Base-by-base conservation (phyloP, 768 basidiomycete species). In the Termitomyces sp. region DNA sequence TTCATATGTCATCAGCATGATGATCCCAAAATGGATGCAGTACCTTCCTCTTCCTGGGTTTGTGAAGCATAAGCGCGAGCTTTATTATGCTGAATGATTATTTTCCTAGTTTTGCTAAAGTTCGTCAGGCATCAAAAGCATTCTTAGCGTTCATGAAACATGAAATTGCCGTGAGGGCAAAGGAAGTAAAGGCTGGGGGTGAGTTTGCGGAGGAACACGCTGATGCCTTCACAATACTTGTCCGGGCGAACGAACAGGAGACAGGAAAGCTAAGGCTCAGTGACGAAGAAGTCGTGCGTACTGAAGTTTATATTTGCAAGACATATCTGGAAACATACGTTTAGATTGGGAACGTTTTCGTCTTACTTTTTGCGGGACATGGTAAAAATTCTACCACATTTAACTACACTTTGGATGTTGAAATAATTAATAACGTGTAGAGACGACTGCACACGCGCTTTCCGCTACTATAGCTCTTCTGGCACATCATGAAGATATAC, bases 341-440 rank as follows among this genome's bases (percentile, higher is more conserved):
- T 36, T 52, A 82, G 81, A 80, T 82, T 45, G 83, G 81, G 4
- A 83, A 84, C 55, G 65, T 82, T 0, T 84, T 77, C 60, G 63
- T 77, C 12, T 68, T 82, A 61, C 68, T 87, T 12, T 78, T 86
- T 36, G 84, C 84, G 30, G 85, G 85, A 3, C 82, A 85, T 65
- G 84, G 83, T 78, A 60, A 39, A 71, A 9, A 27, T 27, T 54
- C 15, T 6, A 18, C 37, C 45, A 6, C 12, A 1, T 20, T 31
- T 20, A 18, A 30, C 27, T 20, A 11, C 13, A 5, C 4, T 27
- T 4, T 31, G 3, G 51, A 24, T 44, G 16, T 13, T 18, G 30
- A 61, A 30, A 47, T 37, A 15, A 45, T 16, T 7, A 36, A 3
- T 49, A 7, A 45, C 57, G 41, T 27, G 37, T 55, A 78, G 78